phyloP scores from a whole-genome alignment of 148 eudicot species.

The Camellia japonica region DNA sequence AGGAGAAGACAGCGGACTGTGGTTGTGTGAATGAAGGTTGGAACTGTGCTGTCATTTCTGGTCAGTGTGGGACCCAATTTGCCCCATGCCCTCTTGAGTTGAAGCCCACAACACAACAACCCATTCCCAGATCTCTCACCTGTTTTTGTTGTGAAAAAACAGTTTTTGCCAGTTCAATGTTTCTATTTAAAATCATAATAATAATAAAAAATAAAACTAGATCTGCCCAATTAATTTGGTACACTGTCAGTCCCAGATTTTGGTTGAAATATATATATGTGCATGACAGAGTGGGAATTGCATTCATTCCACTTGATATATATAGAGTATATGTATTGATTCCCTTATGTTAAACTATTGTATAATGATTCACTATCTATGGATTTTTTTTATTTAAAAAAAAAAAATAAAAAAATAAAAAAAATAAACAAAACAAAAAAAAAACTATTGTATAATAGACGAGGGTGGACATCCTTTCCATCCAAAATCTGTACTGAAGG shows the following conservation, averaged over 20 bases:
- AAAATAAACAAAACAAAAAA: too few relatives aligned
- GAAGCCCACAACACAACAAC: not conserved
- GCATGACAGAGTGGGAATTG: too few relatives aligned
- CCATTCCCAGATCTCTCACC: slow-evolving; percentile 10
- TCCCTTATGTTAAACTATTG: too few relatives aligned
- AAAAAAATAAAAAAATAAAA: too few relatives aligned
- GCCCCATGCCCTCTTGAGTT: not conserved
- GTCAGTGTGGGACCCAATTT: slow-evolving; percentile 7
- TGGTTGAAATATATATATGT: not conserved
- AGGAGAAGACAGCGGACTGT: not conserved
- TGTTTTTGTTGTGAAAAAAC: not conserved
- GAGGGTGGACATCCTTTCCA: too few relatives aligned
- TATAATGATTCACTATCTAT: too few relatives aligned
- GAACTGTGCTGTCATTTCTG: not conserved
- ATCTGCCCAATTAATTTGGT: not conserved
- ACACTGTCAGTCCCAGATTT: not conserved
- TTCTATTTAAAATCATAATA: too few relatives aligned
- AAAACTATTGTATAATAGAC: too few relatives aligned
- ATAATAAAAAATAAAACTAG: not conserved
- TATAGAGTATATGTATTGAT: too few relatives aligned
- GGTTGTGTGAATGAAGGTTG: slow-evolving; percentile 5
- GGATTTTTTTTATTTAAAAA: too few relatives aligned
- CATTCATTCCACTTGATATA: too few relatives aligned
- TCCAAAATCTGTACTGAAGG: too few relatives aligned
- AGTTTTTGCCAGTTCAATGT: not conserved